phyloP scores from a whole-genome alignment of 495 filamentous ascomycete genomes.

The Podospora didyma region DNA sequence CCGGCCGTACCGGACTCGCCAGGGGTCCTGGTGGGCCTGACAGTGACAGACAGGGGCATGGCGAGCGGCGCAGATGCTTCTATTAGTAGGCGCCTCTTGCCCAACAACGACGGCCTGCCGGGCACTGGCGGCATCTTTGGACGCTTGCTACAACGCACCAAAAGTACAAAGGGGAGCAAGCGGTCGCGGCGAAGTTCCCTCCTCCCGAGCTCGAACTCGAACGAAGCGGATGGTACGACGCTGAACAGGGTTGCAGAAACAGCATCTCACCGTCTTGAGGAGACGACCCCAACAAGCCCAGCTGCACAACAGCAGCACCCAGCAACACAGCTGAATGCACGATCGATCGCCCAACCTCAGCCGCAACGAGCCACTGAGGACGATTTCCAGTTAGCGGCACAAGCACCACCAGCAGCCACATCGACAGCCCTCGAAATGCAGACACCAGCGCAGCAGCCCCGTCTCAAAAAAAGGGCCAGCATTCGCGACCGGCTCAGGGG shows the following conservation, averaged over 20 bases:
- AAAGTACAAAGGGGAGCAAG: conserved; percentile 2
- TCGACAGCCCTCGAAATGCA: conserved; percentile 7
- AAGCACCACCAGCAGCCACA: conserved; percentile 1
- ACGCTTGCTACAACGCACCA: conserved; percentile 12
- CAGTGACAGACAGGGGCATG: neutral
- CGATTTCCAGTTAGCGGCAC: neutral
- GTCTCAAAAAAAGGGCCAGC: conserved; percentile 21
- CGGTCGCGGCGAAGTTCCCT: neutral
- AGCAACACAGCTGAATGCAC: neutral
- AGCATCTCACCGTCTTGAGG: too few species aligned
- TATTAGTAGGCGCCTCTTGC: conserved; percentile 14
- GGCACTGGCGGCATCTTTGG: neutral
- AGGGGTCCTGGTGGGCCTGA: neutral
- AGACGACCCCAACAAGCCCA: neutral
- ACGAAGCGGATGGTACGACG: neutral
- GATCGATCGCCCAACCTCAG: neutral
- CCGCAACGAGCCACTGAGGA: conserved; percentile 5
- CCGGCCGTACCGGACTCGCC: neutral
- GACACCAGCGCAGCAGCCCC: conserved; percentile 12
- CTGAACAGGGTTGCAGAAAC: neutral
- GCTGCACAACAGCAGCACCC: neutral
- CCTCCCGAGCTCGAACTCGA: neutral
- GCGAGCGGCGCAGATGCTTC: conserved; percentile 8
- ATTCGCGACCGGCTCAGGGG: conserved; percentile 20
- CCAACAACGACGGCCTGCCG: neutral